A percentile compares a stretch with the other conserved stretches of the same genome.
phyloP scores from a whole-genome alignment of 371 early-diverging fungal genomes.

The Neoconidiobolus thromboides region DNA sequence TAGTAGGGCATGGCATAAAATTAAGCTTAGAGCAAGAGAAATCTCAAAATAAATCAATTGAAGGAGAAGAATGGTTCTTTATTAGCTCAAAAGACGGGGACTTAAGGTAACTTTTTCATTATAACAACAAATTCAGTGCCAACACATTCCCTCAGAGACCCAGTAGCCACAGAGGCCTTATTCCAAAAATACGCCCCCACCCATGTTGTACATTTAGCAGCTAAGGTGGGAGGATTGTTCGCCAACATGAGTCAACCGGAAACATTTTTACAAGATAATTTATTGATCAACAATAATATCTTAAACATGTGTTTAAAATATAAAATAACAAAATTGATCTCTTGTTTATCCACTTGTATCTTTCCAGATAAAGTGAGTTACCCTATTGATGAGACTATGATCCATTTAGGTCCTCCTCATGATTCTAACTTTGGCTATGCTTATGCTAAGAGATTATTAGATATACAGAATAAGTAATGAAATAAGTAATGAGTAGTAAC shows the following conservation, averaged over 20 bases:
- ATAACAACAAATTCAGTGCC: neutral
- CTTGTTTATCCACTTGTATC: conserved; percentile 73
- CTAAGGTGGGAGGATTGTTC: conserved; percentile 72
- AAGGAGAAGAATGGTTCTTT: conserved; percentile 13
- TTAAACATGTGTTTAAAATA: conserved; percentile 36
- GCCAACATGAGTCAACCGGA: conserved; percentile 70
- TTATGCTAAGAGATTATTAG: conserved; percentile 71
- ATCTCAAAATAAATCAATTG: conserved; percentile 50
- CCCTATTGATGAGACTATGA: conserved; percentile 77
- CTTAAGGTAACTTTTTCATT: conserved; percentile 31
- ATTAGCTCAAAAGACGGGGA: conserved; percentile 63
- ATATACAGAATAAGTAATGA: conserved; percentile 59
- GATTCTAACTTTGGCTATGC: conserved; percentile 79
- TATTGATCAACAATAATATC: conserved; percentile 67
- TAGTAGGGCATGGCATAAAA: conserved; percentile 63
- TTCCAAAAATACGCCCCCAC: conserved; percentile 64
- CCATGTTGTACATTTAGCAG: conserved; percentile 70
- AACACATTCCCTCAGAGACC: conserved; percentile 22
- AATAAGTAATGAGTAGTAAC: neutral
- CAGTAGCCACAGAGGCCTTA: conserved; percentile 33
- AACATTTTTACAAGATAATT: conserved; percentile 59
- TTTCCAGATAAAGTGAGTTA: conserved; percentile 75
- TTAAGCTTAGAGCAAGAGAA: conserved; percentile 44
- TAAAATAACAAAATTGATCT: conserved; percentile 64
- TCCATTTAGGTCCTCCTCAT: conserved; percentile 74